Conservation (phyloP, 352 stramenopile genomes). For the Globisporangium perplexum region DNA sequence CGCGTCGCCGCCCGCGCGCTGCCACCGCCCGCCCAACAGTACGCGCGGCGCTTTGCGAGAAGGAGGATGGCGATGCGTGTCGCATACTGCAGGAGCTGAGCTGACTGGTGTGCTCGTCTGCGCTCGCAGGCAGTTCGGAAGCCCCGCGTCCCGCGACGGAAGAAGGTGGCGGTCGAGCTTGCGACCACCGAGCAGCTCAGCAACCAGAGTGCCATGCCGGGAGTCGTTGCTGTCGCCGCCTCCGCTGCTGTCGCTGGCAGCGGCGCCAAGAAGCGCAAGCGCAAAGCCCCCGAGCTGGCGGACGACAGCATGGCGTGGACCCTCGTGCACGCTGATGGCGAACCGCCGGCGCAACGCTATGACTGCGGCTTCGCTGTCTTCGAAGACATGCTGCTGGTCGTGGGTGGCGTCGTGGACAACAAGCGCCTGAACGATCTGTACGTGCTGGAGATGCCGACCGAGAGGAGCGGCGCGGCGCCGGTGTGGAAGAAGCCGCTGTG, state of each 20-base stretch:
- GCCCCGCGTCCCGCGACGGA: conserved; percentile 6
- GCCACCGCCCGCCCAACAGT: conserved; percentile 2
- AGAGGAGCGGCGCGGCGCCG: conserved; percentile 1
- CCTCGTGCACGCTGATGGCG: conserved; percentile 21
- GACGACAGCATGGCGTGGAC: conserved; percentile 30
- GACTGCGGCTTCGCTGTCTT: conserved; percentile 48
- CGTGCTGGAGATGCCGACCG: conserved; percentile 25
- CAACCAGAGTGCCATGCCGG: neutral
- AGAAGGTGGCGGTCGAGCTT: neutral
- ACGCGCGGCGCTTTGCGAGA: neutral
- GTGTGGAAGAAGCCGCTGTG: conserved; percentile 30
- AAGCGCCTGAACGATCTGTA: conserved; percentile 49
- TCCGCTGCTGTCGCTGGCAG: neutral
- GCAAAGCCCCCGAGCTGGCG: conserved; percentile 23
- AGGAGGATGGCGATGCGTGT: neutral
- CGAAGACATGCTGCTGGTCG: conserved; percentile 37
- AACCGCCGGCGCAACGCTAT: conserved; percentile 33
- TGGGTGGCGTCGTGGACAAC: conserved; percentile 55
- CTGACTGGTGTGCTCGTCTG: neutral
- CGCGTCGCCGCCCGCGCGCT: neutral
- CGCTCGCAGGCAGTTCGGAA: conserved; percentile 9
- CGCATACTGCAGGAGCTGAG: neutral
- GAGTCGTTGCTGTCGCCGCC: neutral
- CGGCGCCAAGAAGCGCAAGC: conserved; percentile 20
- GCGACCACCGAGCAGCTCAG: neutral